Evolutionary conservation across 1,139 yeast species (phyloP).

Genomic region (Saccharomyces hybrid): DNA sequence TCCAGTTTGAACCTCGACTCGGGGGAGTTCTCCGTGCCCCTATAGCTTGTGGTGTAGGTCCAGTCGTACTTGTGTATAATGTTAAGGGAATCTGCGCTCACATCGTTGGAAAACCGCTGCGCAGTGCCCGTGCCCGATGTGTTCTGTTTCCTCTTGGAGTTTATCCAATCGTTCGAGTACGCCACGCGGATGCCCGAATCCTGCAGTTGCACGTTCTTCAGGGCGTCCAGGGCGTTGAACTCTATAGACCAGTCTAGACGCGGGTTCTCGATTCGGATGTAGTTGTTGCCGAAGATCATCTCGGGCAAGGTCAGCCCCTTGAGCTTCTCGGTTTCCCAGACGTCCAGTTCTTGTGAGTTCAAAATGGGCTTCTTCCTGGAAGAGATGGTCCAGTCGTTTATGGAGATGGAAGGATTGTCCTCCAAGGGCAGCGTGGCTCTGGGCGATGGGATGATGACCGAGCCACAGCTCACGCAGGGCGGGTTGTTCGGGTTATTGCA

Average conservation of each 20-base stretch:
- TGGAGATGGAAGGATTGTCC: conserved; percentile 58
- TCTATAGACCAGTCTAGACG: conserved; percentile 41
- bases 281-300: conserved; percentile 92
- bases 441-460: conserved; percentile 68
- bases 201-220: conserved; percentile 53
- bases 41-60: conserved; percentile 83
- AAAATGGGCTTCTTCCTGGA: conserved; percentile 73
- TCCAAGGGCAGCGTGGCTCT: conserved; percentile 52
- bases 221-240: conserved; percentile 75
- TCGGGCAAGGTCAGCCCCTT: conserved; percentile 85
- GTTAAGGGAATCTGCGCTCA: conserved; percentile 40
- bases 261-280: conserved; percentile 44
- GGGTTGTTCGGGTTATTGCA: conserved; percentile 36
- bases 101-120: conserved; percentile 12
- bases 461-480: conserved; percentile 56
- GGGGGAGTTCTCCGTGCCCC: conserved; percentile 42
- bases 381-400: conserved; percentile 68
- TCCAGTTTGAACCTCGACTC: conserved; percentile 15
- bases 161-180: conserved; percentile 83
- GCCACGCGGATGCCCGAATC: conserved; percentile 58
- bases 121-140: conserved; percentile 20
- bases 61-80: conserved; percentile 84
- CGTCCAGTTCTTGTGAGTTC: conserved; percentile 66
- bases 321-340: conserved; percentile 39
- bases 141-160: conserved; percentile 45